Evolutionary conservation across 2,329 filamentous ascomycete species (phyloP), one percentile per base, ranked within the genome.

Genomic region (Pseudogymnoascus sp.): DNA sequence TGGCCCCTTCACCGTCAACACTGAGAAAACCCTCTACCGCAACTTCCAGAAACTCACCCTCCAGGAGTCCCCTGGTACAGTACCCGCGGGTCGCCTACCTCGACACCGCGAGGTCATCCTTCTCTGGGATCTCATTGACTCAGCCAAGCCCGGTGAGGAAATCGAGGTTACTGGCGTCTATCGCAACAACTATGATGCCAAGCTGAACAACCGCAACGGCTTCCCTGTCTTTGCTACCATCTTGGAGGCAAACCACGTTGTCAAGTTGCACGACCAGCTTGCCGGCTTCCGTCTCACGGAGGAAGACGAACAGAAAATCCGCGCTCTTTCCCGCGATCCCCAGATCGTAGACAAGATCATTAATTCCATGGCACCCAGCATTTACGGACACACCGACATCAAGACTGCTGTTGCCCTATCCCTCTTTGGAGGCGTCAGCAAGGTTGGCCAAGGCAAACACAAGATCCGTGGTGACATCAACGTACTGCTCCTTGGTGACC

Each of bases 191-290:
- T 99, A 97, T 72, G 93, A 98, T 74, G 93, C 95, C 3, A 91
- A 96, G 70, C 84, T 99, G 62, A 99, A 99, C 79, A 98, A 97
- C 79, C 93, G 95, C 72, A 99, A 98, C 73, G 95, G 95, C 4
- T 98, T 99, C 78, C 95, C 95, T 0, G 95, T 99, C 37, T 99
- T 99, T 75, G 93, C 95, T 4, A 99, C 95, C 0, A 95, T 99
- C 64, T 84, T 99, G 4, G 95, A 99, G 76, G 96, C 96, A 26
- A 99, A 99, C 77, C 93, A 99, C 69, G 87, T 98, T 4, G 88
- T 98, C 76, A 99, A 99, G 76, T 89, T 93, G 0, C 95, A 99
- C 73, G 95, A 99, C 74, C 93, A 99, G 77, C 87, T 99, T 65
- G 95, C 95, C 71, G 95, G 95, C 63, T 99, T 99, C 82, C 86